Percentiles rank a stretch among this genome's conserved stretches.
phyloP scores from a whole-genome alignment of 2,329 filamentous ascomycete genomes.

The Celoporthe dispersa region DNA sequence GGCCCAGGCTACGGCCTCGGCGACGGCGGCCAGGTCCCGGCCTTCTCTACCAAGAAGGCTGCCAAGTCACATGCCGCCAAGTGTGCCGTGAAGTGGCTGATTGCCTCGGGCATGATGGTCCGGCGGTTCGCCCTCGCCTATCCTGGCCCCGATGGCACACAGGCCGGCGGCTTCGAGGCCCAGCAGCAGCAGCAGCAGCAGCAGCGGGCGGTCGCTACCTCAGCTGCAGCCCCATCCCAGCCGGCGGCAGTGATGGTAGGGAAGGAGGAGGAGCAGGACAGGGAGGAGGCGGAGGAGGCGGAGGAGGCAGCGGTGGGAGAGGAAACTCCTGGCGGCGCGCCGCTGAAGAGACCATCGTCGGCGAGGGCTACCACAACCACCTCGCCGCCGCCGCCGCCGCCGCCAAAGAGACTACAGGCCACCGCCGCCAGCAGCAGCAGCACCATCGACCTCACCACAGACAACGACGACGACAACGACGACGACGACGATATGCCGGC shows the following conservation, averaged over 20 bases:
- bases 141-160: not conserved
- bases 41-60: slow-evolving; percentile 55
- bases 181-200: not conserved
- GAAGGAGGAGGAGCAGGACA: not conserved
- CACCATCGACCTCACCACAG: not conserved
- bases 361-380: slow-evolving; percentile 1
- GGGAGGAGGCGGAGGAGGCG: not conserved
- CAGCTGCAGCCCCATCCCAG: not conserved
- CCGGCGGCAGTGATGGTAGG: not conserved
- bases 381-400: not conserved
- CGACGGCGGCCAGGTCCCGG: slow-evolving; percentile 34
- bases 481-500: not conserved
- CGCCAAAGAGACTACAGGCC: slow-evolving; percentile 20
- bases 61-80: slow-evolving; percentile 59
- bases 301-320: not conserved
- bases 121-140: slow-evolving; percentile 26
- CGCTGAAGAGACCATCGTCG: not conserved
- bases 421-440: no score
- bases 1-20: slow-evolving; percentile 15
- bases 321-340: not conserved
- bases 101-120: slow-evolving; percentile 37
- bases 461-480: not conserved
- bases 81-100: slow-evolving; percentile 50
- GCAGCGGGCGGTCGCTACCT: not conserved
- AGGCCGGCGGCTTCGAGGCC: no score